Evolutionary conservation across 2,329 filamentous ascomycete species (phyloP).

Genomic region (Diaporthe australafricana): DNA sequence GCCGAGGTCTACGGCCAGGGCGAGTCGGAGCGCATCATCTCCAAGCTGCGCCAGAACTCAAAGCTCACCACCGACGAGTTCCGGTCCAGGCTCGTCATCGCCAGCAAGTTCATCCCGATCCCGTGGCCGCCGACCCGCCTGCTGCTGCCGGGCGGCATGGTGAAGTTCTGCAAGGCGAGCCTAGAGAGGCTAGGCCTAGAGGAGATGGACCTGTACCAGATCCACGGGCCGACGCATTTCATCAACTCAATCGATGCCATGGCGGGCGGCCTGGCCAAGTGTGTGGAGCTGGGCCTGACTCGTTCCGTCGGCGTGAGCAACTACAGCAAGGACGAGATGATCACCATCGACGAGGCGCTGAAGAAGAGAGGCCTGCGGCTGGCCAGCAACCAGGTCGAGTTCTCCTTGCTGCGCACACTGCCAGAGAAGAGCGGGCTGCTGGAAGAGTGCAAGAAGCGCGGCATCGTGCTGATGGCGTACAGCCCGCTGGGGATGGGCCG

Average conservation of each 20-base stretch:
- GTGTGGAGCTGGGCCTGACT: constrained; percentile 54
- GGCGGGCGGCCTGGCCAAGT: constrained; percentile 54
- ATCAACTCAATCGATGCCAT: constrained; percentile 51
- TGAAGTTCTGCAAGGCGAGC: constrained; percentile 50
- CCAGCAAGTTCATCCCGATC: constrained; percentile 54
- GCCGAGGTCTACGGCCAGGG: constrained; percentile 56
- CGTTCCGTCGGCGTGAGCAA: constrained; percentile 57
- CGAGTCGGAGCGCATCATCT: constrained; percentile 55
- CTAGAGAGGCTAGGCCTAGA: constrained; percentile 52
- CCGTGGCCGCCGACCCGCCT: constrained; percentile 35
- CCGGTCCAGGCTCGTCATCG: constrained; percentile 51
- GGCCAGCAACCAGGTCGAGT: constrained; percentile 58
- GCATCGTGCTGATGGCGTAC: constrained; percentile 56
- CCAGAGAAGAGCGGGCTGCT: constrained; percentile 54
- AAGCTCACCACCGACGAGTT: constrained; percentile 51
- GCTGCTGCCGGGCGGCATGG: constrained; percentile 45
- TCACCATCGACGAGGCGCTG: constrained; percentile 54
- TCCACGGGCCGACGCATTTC: constrained; percentile 56
- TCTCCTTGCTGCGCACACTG: constrained; percentile 52
- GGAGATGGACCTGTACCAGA: constrained; percentile 46
- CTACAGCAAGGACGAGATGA: constrained; percentile 54
- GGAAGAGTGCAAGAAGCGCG: constrained; percentile 51
- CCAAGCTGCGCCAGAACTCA: constrained; percentile 35
- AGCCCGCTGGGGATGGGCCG: constrained; percentile 53
- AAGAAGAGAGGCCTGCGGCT: constrained; percentile 51